Conservation (phyloP, 768 basidiomycete species). For the Lactarius pseudohatsudake region DNA sequence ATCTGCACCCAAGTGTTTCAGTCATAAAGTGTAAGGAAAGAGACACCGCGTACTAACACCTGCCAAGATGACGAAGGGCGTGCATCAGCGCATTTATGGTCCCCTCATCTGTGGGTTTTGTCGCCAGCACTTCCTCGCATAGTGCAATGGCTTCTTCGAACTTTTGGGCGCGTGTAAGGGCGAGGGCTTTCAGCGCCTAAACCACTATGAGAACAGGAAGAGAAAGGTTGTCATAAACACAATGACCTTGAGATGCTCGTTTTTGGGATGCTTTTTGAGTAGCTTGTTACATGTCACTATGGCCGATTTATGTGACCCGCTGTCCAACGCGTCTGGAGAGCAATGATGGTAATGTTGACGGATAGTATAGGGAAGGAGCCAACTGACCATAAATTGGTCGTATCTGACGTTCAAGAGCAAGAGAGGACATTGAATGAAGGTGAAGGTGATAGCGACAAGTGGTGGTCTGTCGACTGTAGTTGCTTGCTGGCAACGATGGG, state of each 20-base stretch:
- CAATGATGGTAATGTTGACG: conserved; percentile 16
- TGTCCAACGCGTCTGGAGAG: conserved; percentile 75
- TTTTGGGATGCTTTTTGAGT: conserved; percentile 81
- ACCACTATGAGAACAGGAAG: conserved; percentile 18
- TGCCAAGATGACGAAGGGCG: conserved; percentile 74
- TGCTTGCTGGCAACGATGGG: conserved; percentile 14
- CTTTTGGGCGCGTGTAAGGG: conserved; percentile 80
- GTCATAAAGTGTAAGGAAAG: not conserved
- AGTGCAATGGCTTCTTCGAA: conserved; percentile 77
- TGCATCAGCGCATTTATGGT: conserved; percentile 82
- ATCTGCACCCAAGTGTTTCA: conserved; percentile 41
- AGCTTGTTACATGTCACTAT: conserved; percentile 84
- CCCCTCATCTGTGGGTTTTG: conserved; percentile 70
- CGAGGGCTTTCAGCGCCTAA: conserved; percentile 82
- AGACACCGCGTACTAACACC: conserved; percentile 44
- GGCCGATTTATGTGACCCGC: conserved; percentile 83
- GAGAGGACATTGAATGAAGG: conserved; percentile 44
- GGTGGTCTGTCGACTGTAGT: conserved; percentile 15
- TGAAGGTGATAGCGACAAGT: conserved; percentile 2
- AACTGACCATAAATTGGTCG: conserved; percentile 78
- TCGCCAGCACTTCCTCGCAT: conserved; percentile 76
- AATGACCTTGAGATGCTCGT: conserved; percentile 65
- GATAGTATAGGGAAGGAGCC: not conserved
- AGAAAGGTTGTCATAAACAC: not conserved
- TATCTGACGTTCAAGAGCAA: conserved; percentile 77